These are phyloP conservation scores for Gleditsia sinensis DNA, from an alignment of 306 rosid genomes.

Conservation along the genomic window DNA sequence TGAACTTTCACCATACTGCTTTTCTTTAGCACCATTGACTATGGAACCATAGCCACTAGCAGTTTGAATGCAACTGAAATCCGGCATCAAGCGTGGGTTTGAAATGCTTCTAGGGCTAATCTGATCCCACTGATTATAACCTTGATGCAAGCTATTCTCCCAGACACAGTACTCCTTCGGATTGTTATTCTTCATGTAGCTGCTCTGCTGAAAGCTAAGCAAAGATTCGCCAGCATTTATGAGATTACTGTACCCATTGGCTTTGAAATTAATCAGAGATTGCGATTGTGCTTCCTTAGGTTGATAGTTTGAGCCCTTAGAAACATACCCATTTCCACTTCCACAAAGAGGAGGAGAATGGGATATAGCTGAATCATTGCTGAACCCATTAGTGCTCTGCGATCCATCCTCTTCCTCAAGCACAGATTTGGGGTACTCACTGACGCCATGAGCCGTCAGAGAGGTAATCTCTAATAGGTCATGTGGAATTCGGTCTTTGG, in stretches of 20 bases:
- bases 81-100: conserved; percentile 38
- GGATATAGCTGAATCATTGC: conserved; percentile 44
- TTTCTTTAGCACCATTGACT: conserved; percentile 39
- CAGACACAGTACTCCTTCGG: conserved; percentile 40
- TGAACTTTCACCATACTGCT: conserved; percentile 41
- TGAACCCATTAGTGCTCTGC: conserved; percentile 36
- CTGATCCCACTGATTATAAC: conserved; percentile 43
- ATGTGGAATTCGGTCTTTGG: no score
- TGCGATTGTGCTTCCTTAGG: conserved; percentile 52
- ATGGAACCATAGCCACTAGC: conserved; percentile 48
- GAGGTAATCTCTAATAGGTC: no score
- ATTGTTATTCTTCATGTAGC: conserved; percentile 23
- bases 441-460: no score
- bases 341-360: conserved; percentile 41
- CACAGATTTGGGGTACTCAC: conserved; percentile 31
- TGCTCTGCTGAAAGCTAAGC: conserved; percentile 67
- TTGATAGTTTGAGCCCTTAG: conserved; percentile 32
- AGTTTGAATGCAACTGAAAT: conserved; percentile 54
- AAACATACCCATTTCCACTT: conserved; percentile 32
- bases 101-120: conserved; percentile 35
- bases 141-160: conserved; percentile 34
- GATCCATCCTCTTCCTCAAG: conserved; percentile 43
- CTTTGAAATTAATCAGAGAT: conserved; percentile 68
- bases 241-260: conserved; percentile 25
- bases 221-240: conserved; percentile 49